A percentile compares a stretch with the other conserved stretches of the same genome.
These are phyloP conservation scores for Skeletonema potamos DNA, from an alignment of 108 stramenopile genomes.

Conservation along the genomic window DNA sequence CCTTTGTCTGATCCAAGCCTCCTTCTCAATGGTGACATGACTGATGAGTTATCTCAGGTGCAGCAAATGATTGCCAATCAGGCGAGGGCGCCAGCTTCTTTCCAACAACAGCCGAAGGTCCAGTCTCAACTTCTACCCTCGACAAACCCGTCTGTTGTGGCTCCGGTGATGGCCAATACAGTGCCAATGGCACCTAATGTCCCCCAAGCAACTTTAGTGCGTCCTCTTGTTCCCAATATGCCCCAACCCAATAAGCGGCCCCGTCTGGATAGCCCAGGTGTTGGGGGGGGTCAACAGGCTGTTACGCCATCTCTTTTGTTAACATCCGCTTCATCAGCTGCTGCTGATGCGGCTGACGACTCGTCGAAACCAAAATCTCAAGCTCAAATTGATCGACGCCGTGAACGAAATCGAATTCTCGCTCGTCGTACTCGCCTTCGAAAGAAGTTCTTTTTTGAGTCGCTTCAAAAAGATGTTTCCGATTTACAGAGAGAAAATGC, in stretches of 20 bases:
- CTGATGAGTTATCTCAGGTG: slow-evolving; percentile 31
- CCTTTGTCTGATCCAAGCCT: slow-evolving; percentile 5
- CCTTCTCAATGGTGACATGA: slow-evolving; percentile 22
- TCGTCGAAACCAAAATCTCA: slow-evolving; percentile 64
- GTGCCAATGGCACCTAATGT: not conserved
- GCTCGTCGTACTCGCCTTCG: slow-evolving; percentile 94
- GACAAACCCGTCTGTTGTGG: slow-evolving; percentile 1
- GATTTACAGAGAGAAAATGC: slow-evolving; percentile 83
- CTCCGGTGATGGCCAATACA: slow-evolving; percentile 1
- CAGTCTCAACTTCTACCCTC: slow-evolving; percentile 9
- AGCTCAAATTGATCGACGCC: slow-evolving; percentile 86
- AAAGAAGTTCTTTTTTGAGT: slow-evolving; percentile 98
- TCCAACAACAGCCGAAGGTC: slow-evolving; percentile 9
- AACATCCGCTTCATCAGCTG: slow-evolving; percentile 4
- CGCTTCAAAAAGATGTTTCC: slow-evolving; percentile 87
- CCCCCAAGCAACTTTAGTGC: not conserved
- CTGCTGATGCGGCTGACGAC: slow-evolving; percentile 1
- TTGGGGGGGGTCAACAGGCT: not conserved
- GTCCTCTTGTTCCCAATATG: not conserved
- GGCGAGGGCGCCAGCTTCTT: slow-evolving; percentile 19
- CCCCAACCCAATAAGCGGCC: slow-evolving; percentile 18
- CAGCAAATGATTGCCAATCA: slow-evolving; percentile 27
- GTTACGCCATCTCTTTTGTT: not conserved
- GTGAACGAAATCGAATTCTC: slow-evolving; percentile 95
- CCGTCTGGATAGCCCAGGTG: slow-evolving; percentile 1